Evolutionary conservation across 257 asterid species (phyloP).

Genomic region (Dorcoceras hygrometricum): DNA sequence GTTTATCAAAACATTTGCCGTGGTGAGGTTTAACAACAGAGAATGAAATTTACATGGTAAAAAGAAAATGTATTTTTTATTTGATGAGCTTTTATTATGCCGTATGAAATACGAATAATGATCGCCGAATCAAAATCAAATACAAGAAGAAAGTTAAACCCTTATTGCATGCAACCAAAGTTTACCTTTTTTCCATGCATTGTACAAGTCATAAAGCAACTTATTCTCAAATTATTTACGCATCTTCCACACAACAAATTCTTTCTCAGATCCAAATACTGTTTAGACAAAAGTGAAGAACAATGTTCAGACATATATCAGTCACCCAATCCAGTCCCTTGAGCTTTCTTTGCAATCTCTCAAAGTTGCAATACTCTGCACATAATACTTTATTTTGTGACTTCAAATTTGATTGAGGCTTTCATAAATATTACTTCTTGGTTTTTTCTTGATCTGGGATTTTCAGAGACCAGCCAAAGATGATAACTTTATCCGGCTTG

Average conservation of each 20-base stretch:
- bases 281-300: slow-evolving; percentile 38
- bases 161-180: slow-evolving; percentile 32
- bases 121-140: slow-evolving; percentile 35
- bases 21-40: not conserved
- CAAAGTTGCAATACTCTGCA: slow-evolving; percentile 52
- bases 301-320: slow-evolving; percentile 31
- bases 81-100: no score
- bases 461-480: slow-evolving; percentile 22
- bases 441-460: slow-evolving; percentile 31
- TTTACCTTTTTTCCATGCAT: slow-evolving; percentile 33
- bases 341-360: slow-evolving; percentile 52
- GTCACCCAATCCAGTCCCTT: slow-evolving; percentile 14
- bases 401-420: not conserved
- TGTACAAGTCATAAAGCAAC: slow-evolving; percentile 20
- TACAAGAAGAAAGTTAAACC: slow-evolving; percentile 39
- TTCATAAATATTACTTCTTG: not conserved
- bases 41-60: not conserved
- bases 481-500: slow-evolving; percentile 63
- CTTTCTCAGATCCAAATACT: slow-evolving; percentile 31
- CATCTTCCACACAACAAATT: slow-evolving; percentile 10
- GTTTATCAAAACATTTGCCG: not conserved
- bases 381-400: slow-evolving; percentile 8
- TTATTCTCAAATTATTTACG: slow-evolving; percentile 17
- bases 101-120: not conserved
- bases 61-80: no score